Conservation (phyloP, 164 flowering plant species). For the Echeveria elegans region DNA sequence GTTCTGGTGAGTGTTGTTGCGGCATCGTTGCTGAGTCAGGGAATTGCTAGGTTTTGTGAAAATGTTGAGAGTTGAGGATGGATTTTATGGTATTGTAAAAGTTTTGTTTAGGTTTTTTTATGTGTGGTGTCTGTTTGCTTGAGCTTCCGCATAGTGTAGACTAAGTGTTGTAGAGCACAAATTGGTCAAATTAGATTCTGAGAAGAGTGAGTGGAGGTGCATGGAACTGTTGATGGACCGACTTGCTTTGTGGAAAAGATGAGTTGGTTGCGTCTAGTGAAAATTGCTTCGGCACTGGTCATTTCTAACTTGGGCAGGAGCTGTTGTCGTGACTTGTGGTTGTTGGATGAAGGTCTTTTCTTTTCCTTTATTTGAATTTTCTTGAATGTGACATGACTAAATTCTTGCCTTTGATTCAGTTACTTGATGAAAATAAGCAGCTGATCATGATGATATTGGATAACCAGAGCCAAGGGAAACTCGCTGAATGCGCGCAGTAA, state of each 20-base stretch:
- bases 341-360: neutral
- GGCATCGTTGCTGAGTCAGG: too few species aligned
- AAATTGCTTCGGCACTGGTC: neutral
- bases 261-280: neutral
- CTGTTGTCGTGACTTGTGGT: neutral
- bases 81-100: neutral
- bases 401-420: slow-evolving; percentile 24
- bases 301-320: neutral
- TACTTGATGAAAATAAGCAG: slow-evolving; percentile 43
- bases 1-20: neutral
- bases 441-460: slow-evolving; percentile 46
- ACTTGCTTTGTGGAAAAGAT: too few species aligned
- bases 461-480: slow-evolving; percentile 30
- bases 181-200: neutral
- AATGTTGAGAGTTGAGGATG: neutral
- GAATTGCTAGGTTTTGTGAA: neutral
- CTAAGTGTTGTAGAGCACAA: neutral
- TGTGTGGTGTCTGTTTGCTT: neutral
- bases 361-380: neutral
- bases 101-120: neutral
- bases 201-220: too few species aligned
- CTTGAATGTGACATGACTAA: neutral
- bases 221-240: too few species aligned
- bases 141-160: neutral
- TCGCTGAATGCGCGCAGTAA: slow-evolving; percentile 38